Base-by-base conservation (phyloP, 495 filamentous ascomycete species). In the Polyplosphaeria fusca region DNA sequence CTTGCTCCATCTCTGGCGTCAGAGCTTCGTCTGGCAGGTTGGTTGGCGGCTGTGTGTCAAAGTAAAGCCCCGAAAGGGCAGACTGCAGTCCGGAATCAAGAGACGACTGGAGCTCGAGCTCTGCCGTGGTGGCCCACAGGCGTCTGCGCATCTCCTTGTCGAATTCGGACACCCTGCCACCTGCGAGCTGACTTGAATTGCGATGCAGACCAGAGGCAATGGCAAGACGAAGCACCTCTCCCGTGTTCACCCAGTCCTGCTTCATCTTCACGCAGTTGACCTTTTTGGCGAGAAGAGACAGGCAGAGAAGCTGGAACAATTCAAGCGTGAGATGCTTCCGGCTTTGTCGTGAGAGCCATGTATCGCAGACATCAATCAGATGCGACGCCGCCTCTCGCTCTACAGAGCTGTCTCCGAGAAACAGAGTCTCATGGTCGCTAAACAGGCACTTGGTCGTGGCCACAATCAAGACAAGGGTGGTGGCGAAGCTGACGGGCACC, bases 351-450 rank as follows among this genome's bases (percentile, higher is more conserved):
- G 41, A 14, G 1, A 76, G 55, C 72, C 73, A 75, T 3, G 55
- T 37, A 39, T 74, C 73, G 13, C 68, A 64, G 1, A 61, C 57
- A 22, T 69, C 69, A 39, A 75, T 73, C 70, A 70, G 71, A 22
- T 66, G 44, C 5, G 58, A 57, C 11, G 73, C 73, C 23, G 61
- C 66, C 52, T 76, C 70, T 1, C 73, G 66, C 14, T 60, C 68
- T 2, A 68, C 32, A 2, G 73, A 69, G 46, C 68, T 73, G 49
- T 71, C 68, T 4, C 74, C 74, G 26, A 73, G 63, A 41, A 73
- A 74, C 12, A 35, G 32, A n/a, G 26, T 58, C 13, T 52, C 41
- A 23, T 48, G 23, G 19, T 52, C 42, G 0, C 26, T 7, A 9
- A 22, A 19, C 4, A 60, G 49, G 26, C 57, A 58, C 11, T 51